Evolutionary conservation across 305 asterid genomes (phyloP).

Genomic region (Fraxinus angustifolia): DNA sequence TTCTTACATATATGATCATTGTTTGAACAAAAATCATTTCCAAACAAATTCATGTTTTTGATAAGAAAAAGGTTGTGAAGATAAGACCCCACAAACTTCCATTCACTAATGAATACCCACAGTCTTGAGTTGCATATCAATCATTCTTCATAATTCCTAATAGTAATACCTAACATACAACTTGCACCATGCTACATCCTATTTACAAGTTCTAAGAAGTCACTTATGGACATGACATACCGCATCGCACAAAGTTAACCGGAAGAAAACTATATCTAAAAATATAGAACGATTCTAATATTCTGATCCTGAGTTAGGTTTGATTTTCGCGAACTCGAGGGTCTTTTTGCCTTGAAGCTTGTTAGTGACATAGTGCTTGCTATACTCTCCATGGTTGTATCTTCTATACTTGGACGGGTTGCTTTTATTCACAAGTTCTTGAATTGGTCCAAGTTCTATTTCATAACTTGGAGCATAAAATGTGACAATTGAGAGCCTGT

Average conservation of each 20-base stretch:
- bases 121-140: slow-evolving; percentile 15
- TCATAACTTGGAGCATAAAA: slow-evolving; percentile 94
- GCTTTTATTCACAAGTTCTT: slow-evolving; percentile 50
- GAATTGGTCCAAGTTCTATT: slow-evolving; percentile 64
- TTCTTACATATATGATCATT: slow-evolving; percentile 23
- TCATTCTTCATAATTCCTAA: slow-evolving; percentile 5
- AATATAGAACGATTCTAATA: not conserved
- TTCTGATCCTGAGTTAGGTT: not conserved
- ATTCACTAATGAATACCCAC: slow-evolving; percentile 25
- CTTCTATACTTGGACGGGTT: slow-evolving; percentile 66
- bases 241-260: not conserved
- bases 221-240: slow-evolving; percentile 4
- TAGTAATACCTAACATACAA: slow-evolving; percentile 9
- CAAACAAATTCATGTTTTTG: slow-evolving; percentile 12
- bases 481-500: slow-evolving; percentile 83
- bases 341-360: slow-evolving; percentile 89
- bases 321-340: slow-evolving; percentile 68
- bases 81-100: slow-evolving; percentile 21
- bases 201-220: slow-evolving; percentile 28
- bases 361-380: slow-evolving; percentile 83
- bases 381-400: slow-evolving; percentile 92
- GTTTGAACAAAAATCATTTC: slow-evolving; percentile 28
- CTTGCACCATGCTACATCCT: slow-evolving; percentile 31
- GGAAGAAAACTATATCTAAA: not conserved
- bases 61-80: slow-evolving; percentile 1